Percentiles rank a stretch among this genome's conserved stretches.
These are phyloP conservation scores for Mycosphaerella sp. DNA, from an alignment of 2,329 filamentous ascomycete genomes.

Conservation along the genomic window DNA sequence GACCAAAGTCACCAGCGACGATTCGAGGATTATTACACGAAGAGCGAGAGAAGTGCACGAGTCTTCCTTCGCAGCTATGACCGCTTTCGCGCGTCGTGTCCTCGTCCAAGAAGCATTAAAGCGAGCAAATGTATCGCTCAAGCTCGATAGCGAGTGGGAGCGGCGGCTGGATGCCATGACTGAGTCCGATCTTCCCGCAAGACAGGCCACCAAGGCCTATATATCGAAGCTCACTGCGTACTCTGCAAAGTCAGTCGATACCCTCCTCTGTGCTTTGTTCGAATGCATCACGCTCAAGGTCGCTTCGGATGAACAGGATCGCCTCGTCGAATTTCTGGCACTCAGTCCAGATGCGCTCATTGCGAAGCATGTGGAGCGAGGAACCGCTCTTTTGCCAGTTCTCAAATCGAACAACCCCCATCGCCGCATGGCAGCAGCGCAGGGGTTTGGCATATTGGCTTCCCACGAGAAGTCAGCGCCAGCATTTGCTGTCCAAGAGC, in stretches of 20 bases:
- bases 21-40: slow-evolving; percentile 21
- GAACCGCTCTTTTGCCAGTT: slow-evolving; percentile 51
- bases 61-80: slow-evolving; percentile 26
- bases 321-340: slow-evolving; percentile 49
- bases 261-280: slow-evolving; percentile 24
- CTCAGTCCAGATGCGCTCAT: slow-evolving; percentile 50
- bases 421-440: slow-evolving; percentile 60
- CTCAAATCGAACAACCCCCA: slow-evolving; percentile 66
- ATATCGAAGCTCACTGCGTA: slow-evolving; percentile 33
- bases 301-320: slow-evolving; percentile 32
- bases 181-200: slow-evolving; percentile 60
- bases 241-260: slow-evolving; percentile 36
- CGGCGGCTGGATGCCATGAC: slow-evolving; percentile 67
- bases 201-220: slow-evolving; percentile 53
- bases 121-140: slow-evolving; percentile 35
- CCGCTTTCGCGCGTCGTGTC: slow-evolving; percentile 44
- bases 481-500: slow-evolving; percentile 39
- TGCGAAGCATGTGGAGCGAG: slow-evolving; percentile 44
- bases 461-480: slow-evolving; percentile 50
- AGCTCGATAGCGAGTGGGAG: slow-evolving; percentile 73
- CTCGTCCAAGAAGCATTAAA: slow-evolving; percentile 52
- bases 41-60: slow-evolving; percentile 19
- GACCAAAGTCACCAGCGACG: slow-evolving; percentile 22
- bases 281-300: slow-evolving; percentile 15
- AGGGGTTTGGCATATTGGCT: slow-evolving; percentile 67